phyloP scores from a whole-genome alignment of 2,329 filamentous ascomycete species.

The Daldinia sp. region DNA sequence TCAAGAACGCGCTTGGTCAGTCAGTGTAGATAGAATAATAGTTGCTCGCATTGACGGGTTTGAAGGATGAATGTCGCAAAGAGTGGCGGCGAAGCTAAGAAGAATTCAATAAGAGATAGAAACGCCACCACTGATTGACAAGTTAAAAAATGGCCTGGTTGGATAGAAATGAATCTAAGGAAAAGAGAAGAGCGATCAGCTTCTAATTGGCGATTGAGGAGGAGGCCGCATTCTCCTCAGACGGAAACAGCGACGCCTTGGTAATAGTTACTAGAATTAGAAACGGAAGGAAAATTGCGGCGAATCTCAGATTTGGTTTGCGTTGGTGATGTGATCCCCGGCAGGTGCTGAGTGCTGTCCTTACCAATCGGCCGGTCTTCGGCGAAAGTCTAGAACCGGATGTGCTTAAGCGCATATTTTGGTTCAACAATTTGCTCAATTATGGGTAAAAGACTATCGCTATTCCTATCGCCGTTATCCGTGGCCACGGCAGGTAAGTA shows the following conservation, averaged over 20 bases:
- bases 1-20: slow-evolving; percentile 25
- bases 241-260: slow-evolving; percentile 3
- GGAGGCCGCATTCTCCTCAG: slow-evolving; percentile 42
- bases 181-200: slow-evolving; percentile 36
- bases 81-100: slow-evolving; percentile 16
- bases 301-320: slow-evolving; percentile 36
- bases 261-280: slow-evolving; percentile 4
- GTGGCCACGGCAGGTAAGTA: not conserved
- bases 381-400: slow-evolving; percentile 38
- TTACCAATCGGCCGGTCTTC: slow-evolving; percentile 38
- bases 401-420: slow-evolving; percentile 15
- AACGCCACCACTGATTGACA: slow-evolving; percentile 18
- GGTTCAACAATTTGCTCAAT: slow-evolving; percentile 33
- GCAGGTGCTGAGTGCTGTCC: slow-evolving; percentile 19
- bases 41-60: slow-evolving; percentile 6
- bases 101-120: slow-evolving; percentile 19
- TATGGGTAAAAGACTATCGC: slow-evolving; percentile 24
- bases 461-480: not conserved
- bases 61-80: slow-evolving; percentile 18
- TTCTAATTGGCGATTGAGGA: slow-evolving; percentile 34
- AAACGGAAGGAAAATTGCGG: slow-evolving; percentile 29
- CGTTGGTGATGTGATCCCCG: slow-evolving; percentile 32
- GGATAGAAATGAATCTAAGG: slow-evolving; percentile 31
- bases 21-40: slow-evolving; percentile 8
- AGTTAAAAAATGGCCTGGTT: not conserved